Base-by-base conservation (phyloP, 768 basidiomycete genomes). In the Tephrocybe sp. region DNA sequence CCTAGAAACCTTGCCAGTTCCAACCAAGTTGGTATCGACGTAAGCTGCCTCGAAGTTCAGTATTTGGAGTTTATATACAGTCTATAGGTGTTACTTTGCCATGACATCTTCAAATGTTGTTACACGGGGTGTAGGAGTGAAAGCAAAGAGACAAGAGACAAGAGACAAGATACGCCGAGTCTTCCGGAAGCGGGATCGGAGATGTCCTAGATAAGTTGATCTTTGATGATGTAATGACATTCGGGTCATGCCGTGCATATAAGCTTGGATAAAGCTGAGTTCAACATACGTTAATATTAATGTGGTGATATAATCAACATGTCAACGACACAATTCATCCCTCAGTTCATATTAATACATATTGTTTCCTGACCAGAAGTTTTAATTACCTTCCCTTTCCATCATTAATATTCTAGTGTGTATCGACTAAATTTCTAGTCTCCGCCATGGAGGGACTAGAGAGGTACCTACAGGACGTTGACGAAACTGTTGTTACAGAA, bases 21-120 rank as follows among this genome's bases (percentile, higher is more conserved):
- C 88, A 59, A 95, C 66, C 49, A 95, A 82, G 66, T 90, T 83
- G 62, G 71, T 74, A 66, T 94, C 89, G 68, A 93, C 87, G 72
- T 92, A 91, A 53, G 77, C 92, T 94, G 59, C 9, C 36, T 28
- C 45, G n/a, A 28, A 8, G 13, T 16, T 27, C 18, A 47, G 25
- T 5, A 21, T 37, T 32, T 21, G 8, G 15, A n/a, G 6, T 9
- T 12, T 5, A 8, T n/a, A 13, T 24, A 11, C 13, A 4, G 1
- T 11, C 24, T 11, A 36, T n/a, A 27, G 38, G 16, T 3, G 37
- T 28, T 53, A 89, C 86, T 55, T 83, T 87, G 83, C 85, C 86
- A 87, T 61, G 85, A 86, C 87, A 88, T 87, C 38, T 49, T 64
- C 49, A 21, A 49, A 49, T 24, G 12, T 21, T 58, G 47, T 34